Base-by-base conservation (phyloP, 148 eudicot genomes). In the Diospyros kaki region DNA sequence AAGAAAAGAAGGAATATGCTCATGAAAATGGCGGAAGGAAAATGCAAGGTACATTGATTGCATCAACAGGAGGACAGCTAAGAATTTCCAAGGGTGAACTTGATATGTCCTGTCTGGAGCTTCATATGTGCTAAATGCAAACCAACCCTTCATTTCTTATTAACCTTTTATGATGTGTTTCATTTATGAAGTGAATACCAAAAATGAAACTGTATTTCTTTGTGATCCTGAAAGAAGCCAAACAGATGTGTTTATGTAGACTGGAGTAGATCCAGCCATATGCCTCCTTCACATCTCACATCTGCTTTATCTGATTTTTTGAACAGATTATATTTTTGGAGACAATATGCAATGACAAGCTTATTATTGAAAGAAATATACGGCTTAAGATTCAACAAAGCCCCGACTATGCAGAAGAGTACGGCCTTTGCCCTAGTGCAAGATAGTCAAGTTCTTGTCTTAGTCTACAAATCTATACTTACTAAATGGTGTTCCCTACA, bases 381-480 rank as follows among this genome's bases (percentile, higher is more conserved):
- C 94, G 99, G 52, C 91, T 95, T 77, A 95, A 95, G 83, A 90
- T 95, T 83, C 99, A 95, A 82, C 99, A 95, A 75, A 95, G 99
- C 83, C 99, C 99, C 70, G 99, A 95, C 77, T 95, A 95, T 82
- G 92, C 99, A 48, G 99, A 95, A 78, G 87, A 90, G 99, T 95
- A 88, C 79, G 94, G 70, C 42, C 59, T 38, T 76, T 51, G 28
- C 28, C 28, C 28, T 28, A 28, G 28, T 63, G 38, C 66, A 64
- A 52, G 68, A 64, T 41, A 71, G 51, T 13, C 63, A 17, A 66
- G 59, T 45, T 64, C 4, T 56, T 66, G 46, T 60, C 28, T 67
- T 53, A 40, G 54, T 64, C 9, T 15, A 39, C 73, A 39, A 17
- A 40, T 79, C 6, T 44, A 5, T 67, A 58, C 66, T 52, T 75